Base-by-base conservation (phyloP, 305 asterid species). In the Salvia sclarea region DNA sequence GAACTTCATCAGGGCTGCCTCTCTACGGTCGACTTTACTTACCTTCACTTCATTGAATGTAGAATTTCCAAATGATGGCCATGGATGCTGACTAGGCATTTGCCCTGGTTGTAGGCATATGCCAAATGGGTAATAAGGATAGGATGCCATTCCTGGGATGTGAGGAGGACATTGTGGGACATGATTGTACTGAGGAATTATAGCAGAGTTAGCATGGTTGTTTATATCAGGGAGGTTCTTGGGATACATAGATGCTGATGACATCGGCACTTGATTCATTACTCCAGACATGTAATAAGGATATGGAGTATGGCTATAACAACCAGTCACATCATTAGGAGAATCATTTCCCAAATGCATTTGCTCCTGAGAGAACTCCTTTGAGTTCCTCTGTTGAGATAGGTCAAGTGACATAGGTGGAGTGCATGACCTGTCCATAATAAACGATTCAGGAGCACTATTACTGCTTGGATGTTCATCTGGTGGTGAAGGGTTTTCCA, bases 1-100 rank as follows among this genome's bases (percentile, higher is more conserved):
- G 79, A 95, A 95, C 84, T 95, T 95, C 78, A 86, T 71, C 80
- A 95, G 75, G 8, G 99, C 99, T 2, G 94, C 98, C 86, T 86
- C 96, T 79, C 99, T 86, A 14, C 91, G 88, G 48, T 87, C 92
- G 30, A 76, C 76, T 76, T 82, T 89, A 66, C 73, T 82, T 22
- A 48, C 17, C n/a, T 77, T 80, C 55, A 83, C 88, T 44, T 81
- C 95, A 43, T 71, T 79, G 3, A 80, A 20, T 13, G 70, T 20
- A 4, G 85, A 49, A 71, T 66, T 85, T 48, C 86, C 96, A 68
- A 66, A 69, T 8, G 94, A 56, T 12, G 88, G 84, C 92, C 92
- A 87, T 31, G 88, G 76, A 71, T 81, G 92, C 5, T 85, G 64
- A n/a, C 87, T 24, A 41, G 92, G 80, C 74, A 83, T 78, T 77